Percentiles rank a stretch among this genome's conserved stretches.
Conservation (phyloP, 2,329 filamentous ascomycete genomes). For the Cladosporium halotolerans region DNA sequence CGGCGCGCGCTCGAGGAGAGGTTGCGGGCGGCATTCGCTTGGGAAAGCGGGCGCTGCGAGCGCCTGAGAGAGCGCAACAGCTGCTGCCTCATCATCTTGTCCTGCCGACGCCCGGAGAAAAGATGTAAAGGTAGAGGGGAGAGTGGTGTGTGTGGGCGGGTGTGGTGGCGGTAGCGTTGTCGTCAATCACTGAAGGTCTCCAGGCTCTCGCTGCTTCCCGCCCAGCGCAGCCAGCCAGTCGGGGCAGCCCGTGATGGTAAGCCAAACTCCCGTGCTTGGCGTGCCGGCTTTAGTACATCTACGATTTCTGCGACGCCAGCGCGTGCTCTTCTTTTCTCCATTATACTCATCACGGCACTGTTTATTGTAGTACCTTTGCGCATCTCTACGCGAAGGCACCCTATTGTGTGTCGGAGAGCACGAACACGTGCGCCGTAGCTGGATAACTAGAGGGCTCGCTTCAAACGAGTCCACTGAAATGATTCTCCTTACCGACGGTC, state of each 20-base stretch:
- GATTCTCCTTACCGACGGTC: constrained; percentile 61
- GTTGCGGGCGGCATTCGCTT: constrained; percentile 58
- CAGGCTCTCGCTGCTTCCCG: not conserved
- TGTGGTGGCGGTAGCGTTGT: constrained; percentile 10
- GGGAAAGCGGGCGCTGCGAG: constrained; percentile 43
- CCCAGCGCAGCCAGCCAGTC: not conserved
- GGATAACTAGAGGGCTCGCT: constrained; percentile 54
- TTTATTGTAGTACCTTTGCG: constrained; percentile 57
- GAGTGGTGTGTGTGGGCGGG: constrained; percentile 6
- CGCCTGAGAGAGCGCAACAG: constrained; percentile 56
- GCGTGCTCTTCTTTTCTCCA: constrained; percentile 5
- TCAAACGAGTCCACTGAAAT: constrained; percentile 42
- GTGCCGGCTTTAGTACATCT: too few species aligned
- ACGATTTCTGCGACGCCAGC: constrained; percentile 14
- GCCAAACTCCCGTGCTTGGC: not conserved
- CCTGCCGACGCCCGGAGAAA: constrained; percentile 12
- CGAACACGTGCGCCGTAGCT: constrained; percentile 54
- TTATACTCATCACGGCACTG: constrained; percentile 41
- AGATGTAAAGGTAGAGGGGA: constrained; percentile 19
- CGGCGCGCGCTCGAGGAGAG: constrained; percentile 76
- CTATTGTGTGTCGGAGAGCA: constrained; percentile 59
- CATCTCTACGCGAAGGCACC: constrained; percentile 48
- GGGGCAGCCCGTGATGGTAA: not conserved
- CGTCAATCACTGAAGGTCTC: constrained; percentile 15
- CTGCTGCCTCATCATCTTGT: constrained; percentile 58